Percentiles rank a stretch among this genome's conserved stretches.
Evolutionary conservation across 495 filamentous ascomycete genomes (phyloP).

Genomic region (Neurospora terricola): DNA sequence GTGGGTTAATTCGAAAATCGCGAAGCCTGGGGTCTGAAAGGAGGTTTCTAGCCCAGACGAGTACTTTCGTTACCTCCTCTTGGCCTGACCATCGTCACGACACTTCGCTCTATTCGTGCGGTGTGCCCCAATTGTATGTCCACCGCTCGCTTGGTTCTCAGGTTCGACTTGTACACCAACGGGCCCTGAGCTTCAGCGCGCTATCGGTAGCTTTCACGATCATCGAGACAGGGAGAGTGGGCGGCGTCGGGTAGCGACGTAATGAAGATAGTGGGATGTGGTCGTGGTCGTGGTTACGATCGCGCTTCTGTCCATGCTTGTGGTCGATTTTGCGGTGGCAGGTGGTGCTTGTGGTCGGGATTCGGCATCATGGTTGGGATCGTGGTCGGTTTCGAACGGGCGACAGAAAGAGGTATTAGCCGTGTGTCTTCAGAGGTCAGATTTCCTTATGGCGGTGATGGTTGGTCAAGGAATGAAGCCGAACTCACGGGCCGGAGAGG

Average conservation of each 20-base stretch:
- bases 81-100: background rate
- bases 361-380: background rate
- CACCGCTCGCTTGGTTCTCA: background rate
- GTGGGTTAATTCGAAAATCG: background rate
- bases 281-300: background rate
- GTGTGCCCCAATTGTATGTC: background rate
- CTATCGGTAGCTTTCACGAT: background rate
- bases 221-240: background rate
- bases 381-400: background rate
- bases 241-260: background rate
- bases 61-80: background rate
- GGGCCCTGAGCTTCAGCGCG: background rate
- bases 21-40: background rate
- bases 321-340: background rate
- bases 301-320: background rate
- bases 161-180: background rate
- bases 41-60: background rate
- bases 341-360: background rate
- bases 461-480: background rate
- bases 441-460: background rate
- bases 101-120: background rate
- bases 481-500: background rate
- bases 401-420: background rate
- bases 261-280: background rate
- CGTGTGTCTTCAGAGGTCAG: background rate